Evolutionary conservation across 176 grass and related monocot genomes (phyloP), one percentile per base, ranked within the genome.

Genomic region (Eleusine indica): DNA sequence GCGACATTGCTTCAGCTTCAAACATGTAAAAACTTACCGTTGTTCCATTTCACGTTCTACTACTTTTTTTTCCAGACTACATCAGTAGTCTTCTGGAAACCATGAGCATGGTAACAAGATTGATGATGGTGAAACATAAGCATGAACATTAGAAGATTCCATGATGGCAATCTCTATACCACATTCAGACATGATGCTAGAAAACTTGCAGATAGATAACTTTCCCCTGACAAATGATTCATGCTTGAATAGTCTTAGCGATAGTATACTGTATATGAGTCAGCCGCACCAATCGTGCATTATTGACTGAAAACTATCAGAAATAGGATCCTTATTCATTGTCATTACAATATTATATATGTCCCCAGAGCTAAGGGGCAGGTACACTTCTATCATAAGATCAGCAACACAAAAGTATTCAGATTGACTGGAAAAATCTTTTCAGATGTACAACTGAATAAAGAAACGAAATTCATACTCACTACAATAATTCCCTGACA

Each of bases 341-440:
- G 63, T 22, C 66, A 54, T 17, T 22, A 9, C 2, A 9, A 44
- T 4, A 72, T 4, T n/a, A 25, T 44, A 69, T 25, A 76, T 28
- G 43, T 16, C 40, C 7, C 37, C 35, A 46, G 4, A 1, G 9
- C 11, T 9, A 21, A 15, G 16, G 15, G 22, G 72, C 41, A 32
- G 14, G n/a, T 9, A 37, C 32, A 46, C 9, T 39, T 11, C 41
- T 46, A 62, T 61, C 53, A 87, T 39, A 25, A 44, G 71, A 32
- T 63, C 21, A 79, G 28, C 48, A 75, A 52, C 54, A 81, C 16
- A 52, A 52, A 80, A 64, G 38, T 9, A 19, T 47, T 41, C 70
- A 88, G 40, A 3, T 82, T 48, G 60, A 7, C 18, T 56, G 75
- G 5, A 11, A 42, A 77, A 21, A 62, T 35, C 19, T 32, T 38